phyloP scores from a whole-genome alignment of 352 stramenopile genomes.

The Pythium monospermum region DNA sequence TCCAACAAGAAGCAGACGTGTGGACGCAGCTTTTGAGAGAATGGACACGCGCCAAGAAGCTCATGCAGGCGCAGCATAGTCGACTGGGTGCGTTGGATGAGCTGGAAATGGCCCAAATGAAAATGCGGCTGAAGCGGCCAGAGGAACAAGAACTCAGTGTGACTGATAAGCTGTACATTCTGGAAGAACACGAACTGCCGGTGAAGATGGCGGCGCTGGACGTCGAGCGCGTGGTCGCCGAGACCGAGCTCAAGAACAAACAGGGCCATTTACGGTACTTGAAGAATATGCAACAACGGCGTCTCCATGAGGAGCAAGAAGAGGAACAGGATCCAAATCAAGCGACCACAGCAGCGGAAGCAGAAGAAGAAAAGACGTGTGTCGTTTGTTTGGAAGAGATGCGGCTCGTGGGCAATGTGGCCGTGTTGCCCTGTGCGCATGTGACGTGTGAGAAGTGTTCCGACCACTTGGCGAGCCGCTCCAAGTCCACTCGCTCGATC shows the following conservation, averaged over 20 bases:
- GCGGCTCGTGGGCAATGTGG: constrained; percentile 51
- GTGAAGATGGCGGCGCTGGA: constrained; percentile 34
- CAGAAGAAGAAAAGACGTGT: constrained; percentile 31
- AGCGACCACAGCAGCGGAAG: not conserved
- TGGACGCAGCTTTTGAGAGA: constrained; percentile 46
- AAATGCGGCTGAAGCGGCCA: constrained; percentile 45
- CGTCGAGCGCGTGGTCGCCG: constrained; percentile 32
- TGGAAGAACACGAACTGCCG: constrained; percentile 40
- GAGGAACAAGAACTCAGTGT: constrained; percentile 35
- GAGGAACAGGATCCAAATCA: not conserved
- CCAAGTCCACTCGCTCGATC: constrained; percentile 22
- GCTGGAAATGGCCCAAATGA: constrained; percentile 69
- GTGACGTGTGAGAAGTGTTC: constrained; percentile 60
- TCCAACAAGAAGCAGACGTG: constrained; percentile 46
- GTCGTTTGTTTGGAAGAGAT: constrained; percentile 75
- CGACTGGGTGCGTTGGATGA: constrained; percentile 71
- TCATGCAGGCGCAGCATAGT: constrained; percentile 68
- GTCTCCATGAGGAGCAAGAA: not conserved
- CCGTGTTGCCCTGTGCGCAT: constrained; percentile 86
- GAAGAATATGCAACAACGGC: constrained; percentile 32
- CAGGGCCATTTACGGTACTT: constrained; percentile 62
- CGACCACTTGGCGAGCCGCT: constrained; percentile 27
- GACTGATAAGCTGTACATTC: constrained; percentile 51
- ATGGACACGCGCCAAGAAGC: constrained; percentile 47
- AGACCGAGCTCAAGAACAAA: constrained; percentile 42